Base-by-base conservation (phyloP, 495 filamentous ascomycete species). In the Penicillium turbatum region DNA sequence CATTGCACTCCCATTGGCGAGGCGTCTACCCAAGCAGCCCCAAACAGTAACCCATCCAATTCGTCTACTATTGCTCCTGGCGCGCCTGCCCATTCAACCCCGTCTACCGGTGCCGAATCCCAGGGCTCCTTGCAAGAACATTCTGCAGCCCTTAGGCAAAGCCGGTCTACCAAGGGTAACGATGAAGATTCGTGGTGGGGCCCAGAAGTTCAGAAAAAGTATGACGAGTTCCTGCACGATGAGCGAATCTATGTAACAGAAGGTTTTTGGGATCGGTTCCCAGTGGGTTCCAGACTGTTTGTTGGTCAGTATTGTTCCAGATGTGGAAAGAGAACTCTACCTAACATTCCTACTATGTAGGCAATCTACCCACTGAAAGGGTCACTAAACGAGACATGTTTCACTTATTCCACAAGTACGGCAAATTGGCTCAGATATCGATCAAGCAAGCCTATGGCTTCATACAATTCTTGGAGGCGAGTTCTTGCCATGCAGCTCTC, bases 371-470 rank as follows among this genome's bases (percentile, higher is more conserved):
- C 24, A 92, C 87, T 21, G 93, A 98, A 63, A 82, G 89, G 65
- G 90, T 96, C 10, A 92, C 92, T 0, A 97, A 98, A 68, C 82
- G 88, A 53, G 92, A 97, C 66, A 80, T 97, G 34, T 97, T 95
- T 63, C 86, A 92, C 54, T 78, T 89, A 13, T 98, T 98, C 62
- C 84, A 87, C 64, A 79, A 81, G 38, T 92, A 91, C 68, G 93
- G 93, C 31, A 86, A 85, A 50, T 73, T 98, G 32, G 92, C 92
- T 2, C 93, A 98, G 66, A 90, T 98, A 35, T 96, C 92, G 2
- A 89, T 98, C 63, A 97, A 97, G 64, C 89, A 92, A 67, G 91
- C 91, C 2, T 98, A 96, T 72, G 93, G 93, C 4, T 98, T 98
- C 62, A 90, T 97, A 36, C 93, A 98, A 65, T 98, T 92, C 55